Conservation (phyloP, 495 filamentous ascomycete genomes). For the Lasiosphaeria hispida region DNA sequence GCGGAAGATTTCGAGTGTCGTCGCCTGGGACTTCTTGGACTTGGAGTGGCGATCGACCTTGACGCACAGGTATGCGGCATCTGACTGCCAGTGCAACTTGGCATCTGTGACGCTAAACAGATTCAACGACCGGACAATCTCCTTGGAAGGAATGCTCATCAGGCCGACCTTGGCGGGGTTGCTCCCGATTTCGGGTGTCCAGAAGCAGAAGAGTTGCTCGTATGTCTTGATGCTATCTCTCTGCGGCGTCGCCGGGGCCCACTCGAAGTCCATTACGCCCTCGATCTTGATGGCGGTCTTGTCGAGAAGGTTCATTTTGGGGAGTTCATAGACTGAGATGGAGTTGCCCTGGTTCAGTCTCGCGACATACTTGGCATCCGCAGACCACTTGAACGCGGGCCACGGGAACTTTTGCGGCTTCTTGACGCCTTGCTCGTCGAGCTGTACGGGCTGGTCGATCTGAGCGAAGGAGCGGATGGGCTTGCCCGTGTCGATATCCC, state of each 20-base stretch:
- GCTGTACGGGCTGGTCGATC: conserved; percentile 68
- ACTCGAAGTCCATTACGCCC: conserved; percentile 95
- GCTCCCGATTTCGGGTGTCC: conserved; percentile 97
- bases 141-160: conserved; percentile 93
- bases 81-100: conserved; percentile 96
- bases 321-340: conserved; percentile 92
- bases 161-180: conserved; percentile 96
- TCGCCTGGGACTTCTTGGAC: conserved; percentile 95
- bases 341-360: conserved; percentile 82
- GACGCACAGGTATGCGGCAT: conserved; percentile 89
- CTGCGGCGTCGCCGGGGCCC: conserved; percentile 78
- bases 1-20: conserved; percentile 97
- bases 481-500: conserved; percentile 90
- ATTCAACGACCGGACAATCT: conserved; percentile 89
- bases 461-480: conserved; percentile 89
- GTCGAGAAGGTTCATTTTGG: conserved; percentile 85
- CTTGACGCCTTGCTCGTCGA: conserved; percentile 45
- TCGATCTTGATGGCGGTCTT: conserved; percentile 92
- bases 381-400: conserved; percentile 99
- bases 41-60: conserved; percentile 99
- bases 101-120: conserved; percentile 96
- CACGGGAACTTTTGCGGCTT: conserved; percentile 89
- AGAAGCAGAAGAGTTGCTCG: conserved; percentile 96
- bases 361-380: conserved; percentile 95
- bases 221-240: conserved; percentile 81